Evolutionary conservation across 129 eudicot genomes (phyloP).

Genomic region (Artemisia argyi): DNA sequence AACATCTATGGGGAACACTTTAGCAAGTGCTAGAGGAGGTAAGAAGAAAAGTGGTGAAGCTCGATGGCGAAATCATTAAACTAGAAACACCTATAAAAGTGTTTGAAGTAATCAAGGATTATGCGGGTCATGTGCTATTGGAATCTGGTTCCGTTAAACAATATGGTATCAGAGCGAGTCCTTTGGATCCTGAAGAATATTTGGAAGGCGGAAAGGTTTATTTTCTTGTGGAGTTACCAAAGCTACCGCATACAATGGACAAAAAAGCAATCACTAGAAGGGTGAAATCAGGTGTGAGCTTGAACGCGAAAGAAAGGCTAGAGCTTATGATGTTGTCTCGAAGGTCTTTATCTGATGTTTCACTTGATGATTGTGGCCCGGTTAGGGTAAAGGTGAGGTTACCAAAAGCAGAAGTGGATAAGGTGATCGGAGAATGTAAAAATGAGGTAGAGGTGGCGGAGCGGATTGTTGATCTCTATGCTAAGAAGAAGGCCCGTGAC

Average conservation of each 20-base stretch:
- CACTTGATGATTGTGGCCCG: constrained; percentile 28
- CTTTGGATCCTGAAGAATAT: constrained; percentile 37
- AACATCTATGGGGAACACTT: constrained; percentile 63
- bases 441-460: constrained; percentile 60
- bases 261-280: constrained; percentile 35
- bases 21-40: constrained; percentile 31
- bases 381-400: constrained; percentile 68
- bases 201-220: constrained; percentile 50
- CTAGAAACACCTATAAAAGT: constrained; percentile 46
- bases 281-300: constrained; percentile 39
- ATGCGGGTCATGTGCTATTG: constrained; percentile 57
- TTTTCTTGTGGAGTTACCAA: constrained; percentile 72
- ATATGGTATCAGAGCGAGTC: constrained; percentile 65
- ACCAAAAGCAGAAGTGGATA: constrained; percentile 54
- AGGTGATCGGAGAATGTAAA: constrained; percentile 44
- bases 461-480: constrained; percentile 56
- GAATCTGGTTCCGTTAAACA: constrained; percentile 52
- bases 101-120: constrained; percentile 49
- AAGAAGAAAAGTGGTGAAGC: constrained; percentile 62
- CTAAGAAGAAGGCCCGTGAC: constrained; percentile 28
- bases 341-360: constrained; percentile 45
- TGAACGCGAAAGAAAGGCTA: constrained; percentile 46
- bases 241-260: constrained; percentile 38
- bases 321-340: constrained; percentile 45
- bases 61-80: constrained; percentile 65